Conservation (phyloP, 805 yeast genomes). For the Brettanomyces nanus region DNA sequence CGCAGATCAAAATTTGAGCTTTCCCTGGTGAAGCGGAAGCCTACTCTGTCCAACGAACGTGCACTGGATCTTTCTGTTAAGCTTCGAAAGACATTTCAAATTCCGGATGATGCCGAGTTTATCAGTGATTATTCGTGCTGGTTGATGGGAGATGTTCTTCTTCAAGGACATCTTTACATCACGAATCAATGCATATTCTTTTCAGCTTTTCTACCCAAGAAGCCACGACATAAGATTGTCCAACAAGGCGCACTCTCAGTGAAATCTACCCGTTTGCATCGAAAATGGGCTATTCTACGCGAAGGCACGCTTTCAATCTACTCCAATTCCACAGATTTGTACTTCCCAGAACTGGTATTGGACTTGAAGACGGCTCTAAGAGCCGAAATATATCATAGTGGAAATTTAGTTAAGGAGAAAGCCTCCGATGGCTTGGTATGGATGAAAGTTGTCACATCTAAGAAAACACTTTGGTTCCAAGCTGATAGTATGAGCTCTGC, state of each 20-base stretch:
- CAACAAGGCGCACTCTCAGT: constrained; percentile 45
- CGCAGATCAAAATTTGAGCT: constrained; percentile 24
- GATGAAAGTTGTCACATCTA: constrained; percentile 53
- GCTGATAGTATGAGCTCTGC: constrained; percentile 73
- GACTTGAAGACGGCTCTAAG: constrained; percentile 57
- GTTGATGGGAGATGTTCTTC: constrained; percentile 71
- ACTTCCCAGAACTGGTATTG: constrained; percentile 72
- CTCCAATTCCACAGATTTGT: constrained; percentile 65
- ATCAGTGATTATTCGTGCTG: constrained; percentile 64
- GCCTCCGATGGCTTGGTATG: constrained; percentile 23
- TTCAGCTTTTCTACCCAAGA: constrained; percentile 68
- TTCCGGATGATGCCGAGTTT: constrained; percentile 49
- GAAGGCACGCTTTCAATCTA: constrained; percentile 63
- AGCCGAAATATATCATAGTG: constrained; percentile 41
- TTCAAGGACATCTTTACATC: constrained; percentile 79
- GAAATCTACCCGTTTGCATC: constrained; percentile 31
- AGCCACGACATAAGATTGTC: constrained; percentile 31
- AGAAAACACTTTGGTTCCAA: constrained; percentile 52
- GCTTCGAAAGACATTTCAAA: constrained; percentile 30
- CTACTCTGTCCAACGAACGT: constrained; percentile 16
- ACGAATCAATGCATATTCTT: constrained; percentile 60
- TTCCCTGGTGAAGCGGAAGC: constrained; percentile 18
- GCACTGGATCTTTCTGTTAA: constrained; percentile 31
- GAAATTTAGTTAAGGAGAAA: constrained; percentile 14
- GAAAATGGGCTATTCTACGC: constrained; percentile 78